Evolutionary conservation across 2,329 filamentous ascomycete species (phyloP).

Genomic region (Neofusicoccum sp.): DNA sequence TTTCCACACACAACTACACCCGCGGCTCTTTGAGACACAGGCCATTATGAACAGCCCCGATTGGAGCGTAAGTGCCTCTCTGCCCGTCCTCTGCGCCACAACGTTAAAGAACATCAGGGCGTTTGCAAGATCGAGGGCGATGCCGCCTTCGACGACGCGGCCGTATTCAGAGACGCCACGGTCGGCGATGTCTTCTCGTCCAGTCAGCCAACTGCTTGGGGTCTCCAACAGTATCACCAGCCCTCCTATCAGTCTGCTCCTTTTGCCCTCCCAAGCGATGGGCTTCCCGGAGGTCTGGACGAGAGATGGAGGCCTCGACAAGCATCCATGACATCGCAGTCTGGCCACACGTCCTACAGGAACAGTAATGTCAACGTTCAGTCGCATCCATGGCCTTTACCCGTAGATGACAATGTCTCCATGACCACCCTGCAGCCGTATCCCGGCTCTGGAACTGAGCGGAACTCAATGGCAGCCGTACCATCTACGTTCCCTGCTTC

Average conservation of each 20-base stretch:
- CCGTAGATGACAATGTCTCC: background rate
- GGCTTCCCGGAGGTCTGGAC: background rate
- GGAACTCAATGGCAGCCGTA: background rate
- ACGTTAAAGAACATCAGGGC: background rate
- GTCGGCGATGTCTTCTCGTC: background rate
- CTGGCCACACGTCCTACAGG: background rate
- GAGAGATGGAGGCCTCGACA: background rate
- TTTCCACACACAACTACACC: background rate
- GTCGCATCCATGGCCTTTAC: background rate
- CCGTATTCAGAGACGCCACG: background rate
- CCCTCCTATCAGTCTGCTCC: background rate
- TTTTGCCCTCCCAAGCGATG: background rate
- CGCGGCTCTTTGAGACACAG: slow-evolving; percentile 12
- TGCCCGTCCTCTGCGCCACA: background rate
- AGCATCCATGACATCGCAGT: background rate
- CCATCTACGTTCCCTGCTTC: background rate
- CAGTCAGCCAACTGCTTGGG: background rate
- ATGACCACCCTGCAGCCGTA: background rate
- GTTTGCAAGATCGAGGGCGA: background rate
- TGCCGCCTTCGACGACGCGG: background rate
- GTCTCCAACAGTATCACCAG: background rate
- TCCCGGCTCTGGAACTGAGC: background rate
- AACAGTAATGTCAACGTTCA: background rate
- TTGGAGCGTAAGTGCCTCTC: slow-evolving; percentile 12
- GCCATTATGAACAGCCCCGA: slow-evolving; percentile 2